These are phyloP conservation scores for Dictyostelium gargantuum DNA, from an alignment of 208 protist genomes.

Conservation along the genomic window DNA sequence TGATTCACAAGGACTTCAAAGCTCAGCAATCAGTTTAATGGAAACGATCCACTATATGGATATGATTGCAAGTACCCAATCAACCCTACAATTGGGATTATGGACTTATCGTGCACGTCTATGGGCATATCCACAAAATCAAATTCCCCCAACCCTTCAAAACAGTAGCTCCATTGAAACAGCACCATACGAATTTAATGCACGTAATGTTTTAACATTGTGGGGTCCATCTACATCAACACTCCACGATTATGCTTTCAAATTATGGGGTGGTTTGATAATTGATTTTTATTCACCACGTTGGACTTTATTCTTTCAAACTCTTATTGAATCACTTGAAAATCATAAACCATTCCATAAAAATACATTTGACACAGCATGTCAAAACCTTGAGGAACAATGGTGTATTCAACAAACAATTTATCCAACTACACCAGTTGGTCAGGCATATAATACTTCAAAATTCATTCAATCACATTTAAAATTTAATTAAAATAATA, in stretches of 20 bases:
- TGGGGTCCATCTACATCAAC: conserved; percentile 16
- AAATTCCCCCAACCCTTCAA: not conserved
- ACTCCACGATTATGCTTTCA: conserved; percentile 57
- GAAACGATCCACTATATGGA: conserved; percentile 2
- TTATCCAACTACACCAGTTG: not conserved
- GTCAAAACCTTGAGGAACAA: not conserved
- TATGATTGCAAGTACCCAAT: not conserved
- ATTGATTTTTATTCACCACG: not conserved
- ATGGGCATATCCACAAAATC: not conserved
- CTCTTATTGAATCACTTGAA: not conserved
- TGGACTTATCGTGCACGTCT: conserved; percentile 13
- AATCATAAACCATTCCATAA: not conserved
- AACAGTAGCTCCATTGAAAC: not conserved
- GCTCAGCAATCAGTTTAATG: not conserved
- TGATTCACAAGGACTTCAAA: not conserved
- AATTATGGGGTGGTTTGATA: conserved; percentile 31
- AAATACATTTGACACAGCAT: not conserved
- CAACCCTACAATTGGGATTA: not conserved
- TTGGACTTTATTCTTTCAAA: conserved; percentile 4
- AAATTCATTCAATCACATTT: not conserved
- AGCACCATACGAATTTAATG: conserved; percentile 48
- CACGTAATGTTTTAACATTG: conserved; percentile 57
- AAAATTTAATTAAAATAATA: not conserved
- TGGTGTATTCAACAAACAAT: not conserved
- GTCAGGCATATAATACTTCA: not conserved